Evolutionary conservation across 192 early-diverging fungal genomes (phyloP).

Genomic region (Gorgonomyces haynaldii): DNA sequence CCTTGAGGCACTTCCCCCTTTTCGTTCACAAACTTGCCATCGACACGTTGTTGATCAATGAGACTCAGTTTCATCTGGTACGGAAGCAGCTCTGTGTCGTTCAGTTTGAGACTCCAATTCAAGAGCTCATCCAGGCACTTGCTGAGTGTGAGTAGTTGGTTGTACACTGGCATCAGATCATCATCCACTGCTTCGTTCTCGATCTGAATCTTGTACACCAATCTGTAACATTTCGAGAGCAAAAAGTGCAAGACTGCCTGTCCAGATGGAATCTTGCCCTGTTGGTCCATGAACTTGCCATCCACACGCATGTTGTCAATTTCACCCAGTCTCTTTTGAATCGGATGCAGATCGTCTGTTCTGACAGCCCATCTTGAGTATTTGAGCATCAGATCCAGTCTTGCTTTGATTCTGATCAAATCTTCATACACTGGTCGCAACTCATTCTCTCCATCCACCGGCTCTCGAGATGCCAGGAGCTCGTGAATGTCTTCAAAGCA

Average conservation of each 20-base stretch:
- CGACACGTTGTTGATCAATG: conserved; percentile 66
- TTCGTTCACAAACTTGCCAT: conserved; percentile 78
- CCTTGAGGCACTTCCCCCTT: conserved; percentile 74
- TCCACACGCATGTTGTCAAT: conserved; percentile 72
- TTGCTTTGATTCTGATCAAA: conserved; percentile 45
- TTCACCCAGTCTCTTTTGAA: conserved; percentile 64
- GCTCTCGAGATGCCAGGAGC: conserved; percentile 54
- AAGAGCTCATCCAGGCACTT: conserved; percentile 66
- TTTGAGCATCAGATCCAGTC: conserved; percentile 47
- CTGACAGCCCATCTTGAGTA: conserved; percentile 20
- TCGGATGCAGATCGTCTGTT: conserved; percentile 14
- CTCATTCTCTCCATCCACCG: conserved; percentile 41
- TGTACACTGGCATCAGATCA: conserved; percentile 71
- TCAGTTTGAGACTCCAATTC: conserved; percentile 68
- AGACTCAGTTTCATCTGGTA: conserved; percentile 81
- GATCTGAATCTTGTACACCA: conserved; percentile 70
- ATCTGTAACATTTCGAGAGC: conserved; percentile 58
- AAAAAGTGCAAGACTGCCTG: conserved; percentile 54
- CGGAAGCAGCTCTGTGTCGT: conserved; percentile 63
- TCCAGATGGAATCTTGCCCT: conserved; percentile 55
- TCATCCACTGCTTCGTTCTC: conserved; percentile 72
- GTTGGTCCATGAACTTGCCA: conserved; percentile 63
- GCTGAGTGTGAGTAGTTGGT: conserved; percentile 71
- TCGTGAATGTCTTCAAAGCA: conserved; percentile 77
- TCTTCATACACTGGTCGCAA: conserved; percentile 25